Conservation (phyloP, 2,329 filamentous ascomycete genomes). For the Fusarium sp. region DNA sequence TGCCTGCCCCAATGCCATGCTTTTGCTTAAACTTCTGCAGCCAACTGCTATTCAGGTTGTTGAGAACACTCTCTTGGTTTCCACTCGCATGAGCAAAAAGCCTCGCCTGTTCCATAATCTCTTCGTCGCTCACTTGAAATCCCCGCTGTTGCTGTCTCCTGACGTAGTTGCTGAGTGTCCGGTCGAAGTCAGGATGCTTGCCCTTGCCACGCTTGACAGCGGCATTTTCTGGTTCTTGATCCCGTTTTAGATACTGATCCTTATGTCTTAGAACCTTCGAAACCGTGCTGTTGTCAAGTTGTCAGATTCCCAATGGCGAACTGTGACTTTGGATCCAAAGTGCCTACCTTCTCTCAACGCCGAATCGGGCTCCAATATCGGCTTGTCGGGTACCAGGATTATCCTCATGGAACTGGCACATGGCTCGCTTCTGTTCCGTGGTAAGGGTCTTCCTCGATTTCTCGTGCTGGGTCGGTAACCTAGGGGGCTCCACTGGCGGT, state of each 20-base stretch:
- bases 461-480: conserved; percentile 54
- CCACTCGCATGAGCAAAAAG: conserved; percentile 80
- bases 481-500: conserved; percentile 51
- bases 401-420: conserved; percentile 94
- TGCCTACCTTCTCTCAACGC: conserved; percentile 93
- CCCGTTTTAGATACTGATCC: conserved; percentile 90
- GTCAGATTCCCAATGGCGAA: conserved; percentile 45
- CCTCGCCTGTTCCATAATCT: conserved; percentile 84
- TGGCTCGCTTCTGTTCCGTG: conserved; percentile 86
- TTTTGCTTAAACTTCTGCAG: conserved; percentile 96
- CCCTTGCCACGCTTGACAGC: conserved; percentile 86
- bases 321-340: conserved; percentile 11
- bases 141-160: conserved; percentile 84
- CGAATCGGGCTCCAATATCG: conserved; percentile 95
- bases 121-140: conserved; percentile 77
- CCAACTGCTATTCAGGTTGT: conserved; percentile 80
- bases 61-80: conserved; percentile 76
- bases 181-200: conserved; percentile 90
- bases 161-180: conserved; percentile 88
- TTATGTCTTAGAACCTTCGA: conserved; percentile 96
- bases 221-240: conserved; percentile 73
- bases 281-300: conserved; percentile 76
- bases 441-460: conserved; percentile 89
- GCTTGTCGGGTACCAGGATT: conserved; percentile 93
- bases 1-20: conserved; percentile 68